phyloP scores from a whole-genome alignment of 2,329 filamentous ascomycete genomes.

The Trichoderma cornu-damae region DNA sequence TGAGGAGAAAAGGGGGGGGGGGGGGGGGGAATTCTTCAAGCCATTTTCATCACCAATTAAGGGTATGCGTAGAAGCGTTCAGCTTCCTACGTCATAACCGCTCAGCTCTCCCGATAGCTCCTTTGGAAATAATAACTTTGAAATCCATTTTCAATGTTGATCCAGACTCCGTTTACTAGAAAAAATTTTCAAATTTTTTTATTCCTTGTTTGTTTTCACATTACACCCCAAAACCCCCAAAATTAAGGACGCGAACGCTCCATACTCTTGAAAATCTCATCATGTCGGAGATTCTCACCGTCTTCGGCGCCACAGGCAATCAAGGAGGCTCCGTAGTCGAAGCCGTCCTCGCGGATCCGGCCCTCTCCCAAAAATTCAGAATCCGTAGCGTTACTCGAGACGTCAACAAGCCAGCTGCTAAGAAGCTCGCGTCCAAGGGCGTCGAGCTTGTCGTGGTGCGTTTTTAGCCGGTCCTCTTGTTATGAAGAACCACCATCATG shows the following conservation, averaged over 20 bases:
- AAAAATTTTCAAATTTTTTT: too few species aligned
- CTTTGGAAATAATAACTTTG: too few species aligned
- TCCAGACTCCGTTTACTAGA: too few species aligned
- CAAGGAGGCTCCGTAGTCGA: slow-evolving; percentile 46
- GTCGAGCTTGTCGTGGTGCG: slow-evolving; percentile 40
- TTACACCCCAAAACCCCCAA: too few species aligned
- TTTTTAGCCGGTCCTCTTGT: background rate
- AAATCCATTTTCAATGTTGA: too few species aligned
- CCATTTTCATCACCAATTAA: background rate
- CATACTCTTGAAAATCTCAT: background rate
- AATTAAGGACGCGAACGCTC: too few species aligned
- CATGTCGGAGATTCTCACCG: slow-evolving; percentile 38
- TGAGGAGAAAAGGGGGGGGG: too few species aligned
- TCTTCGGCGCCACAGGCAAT: slow-evolving; percentile 47
- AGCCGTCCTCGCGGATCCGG: slow-evolving; percentile 42
- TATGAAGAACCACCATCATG: too few species aligned
- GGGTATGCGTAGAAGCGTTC: background rate
- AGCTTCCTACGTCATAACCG: slow-evolving; percentile 10
- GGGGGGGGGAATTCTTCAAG: slow-evolving; percentile 12
- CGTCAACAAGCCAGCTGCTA: slow-evolving; percentile 35
- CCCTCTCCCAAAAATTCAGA: slow-evolving; percentile 40
- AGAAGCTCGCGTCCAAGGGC: slow-evolving; percentile 36
- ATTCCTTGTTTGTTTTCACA: too few species aligned
- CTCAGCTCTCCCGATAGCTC: too few species aligned
- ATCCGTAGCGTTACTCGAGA: slow-evolving; percentile 47